Percentiles rank a stretch among this genome's conserved stretches.
Conservation (phyloP, 106 monocot genomes). For the Posidonia australis region DNA sequence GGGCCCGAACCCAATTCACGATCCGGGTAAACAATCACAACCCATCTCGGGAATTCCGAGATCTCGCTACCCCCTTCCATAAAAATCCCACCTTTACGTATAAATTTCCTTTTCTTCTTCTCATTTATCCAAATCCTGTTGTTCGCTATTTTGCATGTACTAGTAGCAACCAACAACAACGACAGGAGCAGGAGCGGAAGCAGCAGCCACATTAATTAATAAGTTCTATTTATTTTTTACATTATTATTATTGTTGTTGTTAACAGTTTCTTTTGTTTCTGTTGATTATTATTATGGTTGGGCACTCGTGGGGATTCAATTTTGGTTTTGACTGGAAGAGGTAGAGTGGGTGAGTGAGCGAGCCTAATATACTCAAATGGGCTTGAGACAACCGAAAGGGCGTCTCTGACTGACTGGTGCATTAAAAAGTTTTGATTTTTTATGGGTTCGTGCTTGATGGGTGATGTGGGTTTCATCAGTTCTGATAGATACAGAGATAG, state of each 20-base stretch:
- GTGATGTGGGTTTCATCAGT: background rate
- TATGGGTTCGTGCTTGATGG: slow-evolving; percentile 3
- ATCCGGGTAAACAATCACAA: slow-evolving; percentile 1
- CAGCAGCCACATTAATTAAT: background rate
- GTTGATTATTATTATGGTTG: background rate
- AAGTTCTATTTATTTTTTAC: background rate
- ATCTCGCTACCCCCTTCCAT: background rate
- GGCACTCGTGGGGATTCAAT: too few species aligned
- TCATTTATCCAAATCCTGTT: background rate
- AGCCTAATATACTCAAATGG: background rate
- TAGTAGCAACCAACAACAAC: slow-evolving; percentile 1
- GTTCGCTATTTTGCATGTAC: background rate
- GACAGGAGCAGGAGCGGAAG: too few species aligned
- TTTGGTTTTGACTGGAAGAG: background rate
- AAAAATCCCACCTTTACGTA: background rate
- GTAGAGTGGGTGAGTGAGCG: background rate
- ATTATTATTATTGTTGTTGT: background rate
- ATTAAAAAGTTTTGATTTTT: background rate
- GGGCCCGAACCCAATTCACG: background rate
- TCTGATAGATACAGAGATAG: background rate
- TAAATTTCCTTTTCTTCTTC: background rate
- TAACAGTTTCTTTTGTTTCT: background rate
- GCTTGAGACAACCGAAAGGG: background rate
- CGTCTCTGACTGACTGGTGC: background rate
- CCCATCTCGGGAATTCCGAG: slow-evolving; percentile 1